Evolutionary conservation across 441 rosid species (phyloP).

Genomic region (Flueggea neowawraea): DNA sequence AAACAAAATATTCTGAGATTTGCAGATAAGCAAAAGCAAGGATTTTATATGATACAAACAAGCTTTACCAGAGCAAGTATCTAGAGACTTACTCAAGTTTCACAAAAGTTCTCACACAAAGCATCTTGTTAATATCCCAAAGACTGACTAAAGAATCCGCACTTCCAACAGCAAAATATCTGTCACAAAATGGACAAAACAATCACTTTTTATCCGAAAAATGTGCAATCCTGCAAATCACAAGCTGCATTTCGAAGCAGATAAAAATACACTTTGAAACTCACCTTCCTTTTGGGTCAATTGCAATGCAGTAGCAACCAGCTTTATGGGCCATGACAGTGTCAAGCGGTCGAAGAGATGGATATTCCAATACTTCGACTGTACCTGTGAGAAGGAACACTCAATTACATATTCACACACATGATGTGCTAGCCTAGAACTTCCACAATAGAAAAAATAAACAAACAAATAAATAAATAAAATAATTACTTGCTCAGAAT

Average conservation of each 20-base stretch:
- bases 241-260: too few relatives aligned
- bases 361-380: constrained; percentile 87
- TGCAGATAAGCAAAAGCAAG: too few relatives aligned
- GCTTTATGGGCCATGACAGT: constrained; percentile 97
- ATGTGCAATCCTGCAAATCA: too few relatives aligned
- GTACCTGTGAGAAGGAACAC: constrained; percentile 49
- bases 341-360: constrained; percentile 78
- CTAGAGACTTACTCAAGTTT: constrained; percentile 82
- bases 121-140: constrained; percentile 96
- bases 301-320: constrained; percentile 97
- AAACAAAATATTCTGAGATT: neutral
- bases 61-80: too few relatives aligned
- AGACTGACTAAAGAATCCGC: constrained; percentile 99
- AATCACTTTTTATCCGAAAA: neutral
- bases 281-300: constrained; percentile 94
- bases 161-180: constrained; percentile 98
- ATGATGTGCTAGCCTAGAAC: too few relatives aligned
- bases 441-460: neutral
- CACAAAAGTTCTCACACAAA: constrained; percentile 84
- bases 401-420: neutral
- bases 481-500: constrained; percentile 2
- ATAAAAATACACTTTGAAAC: neutral
- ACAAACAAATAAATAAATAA: too few relatives aligned
- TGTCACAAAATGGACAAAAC: constrained; percentile 18
- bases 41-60: too few relatives aligned